Conservation (phyloP, 352 stramenopile genomes). For the Halophytophthora batemanensis region DNA sequence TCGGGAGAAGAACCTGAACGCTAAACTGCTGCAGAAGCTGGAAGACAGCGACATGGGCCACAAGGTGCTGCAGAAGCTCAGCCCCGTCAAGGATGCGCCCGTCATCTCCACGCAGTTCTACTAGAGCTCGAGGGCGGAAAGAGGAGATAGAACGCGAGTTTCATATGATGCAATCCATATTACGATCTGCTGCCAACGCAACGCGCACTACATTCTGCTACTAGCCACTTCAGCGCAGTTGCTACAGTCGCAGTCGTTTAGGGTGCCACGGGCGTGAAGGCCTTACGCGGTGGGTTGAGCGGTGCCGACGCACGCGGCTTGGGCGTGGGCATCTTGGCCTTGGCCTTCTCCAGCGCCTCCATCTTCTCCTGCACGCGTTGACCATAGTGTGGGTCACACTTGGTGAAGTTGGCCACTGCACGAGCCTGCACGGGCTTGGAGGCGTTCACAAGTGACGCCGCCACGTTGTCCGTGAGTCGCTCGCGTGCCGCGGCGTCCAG, state of each 20-base stretch:
- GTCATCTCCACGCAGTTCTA: conserved; percentile 59
- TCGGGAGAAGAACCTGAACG: conserved; percentile 57
- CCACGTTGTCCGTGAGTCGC: conserved; percentile 87
- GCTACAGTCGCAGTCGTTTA: not conserved
- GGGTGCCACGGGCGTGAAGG: conserved; percentile 1
- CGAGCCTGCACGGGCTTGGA: conserved; percentile 67
- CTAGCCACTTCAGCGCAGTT: too few relatives aligned
- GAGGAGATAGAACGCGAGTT: too few relatives aligned
- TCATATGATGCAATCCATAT: too few relatives aligned
- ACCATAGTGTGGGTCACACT: conserved; percentile 1
- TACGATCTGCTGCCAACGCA: too few relatives aligned
- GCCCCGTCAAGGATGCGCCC: conserved; percentile 42
- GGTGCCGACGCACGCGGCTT: not conserved
- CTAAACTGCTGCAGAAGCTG: conserved; percentile 65
- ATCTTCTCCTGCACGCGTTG: conserved; percentile 1
- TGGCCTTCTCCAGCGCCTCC: not conserved
- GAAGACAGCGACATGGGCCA: conserved; percentile 47
- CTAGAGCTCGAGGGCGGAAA: too few relatives aligned
- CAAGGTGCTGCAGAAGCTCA: conserved; percentile 66
- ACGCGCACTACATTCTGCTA: too few relatives aligned
- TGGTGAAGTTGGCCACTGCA: not conserved
- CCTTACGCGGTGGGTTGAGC: conserved; percentile 1
- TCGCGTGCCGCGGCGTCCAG: conserved; percentile 64
- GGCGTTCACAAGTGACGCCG: conserved; percentile 74
- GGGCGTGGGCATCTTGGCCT: not conserved